Evolutionary conservation across 2,329 filamentous ascomycete species (phyloP), one percentile per base, ranked within the genome.

Genomic region (Exophiala bonariae): DNA sequence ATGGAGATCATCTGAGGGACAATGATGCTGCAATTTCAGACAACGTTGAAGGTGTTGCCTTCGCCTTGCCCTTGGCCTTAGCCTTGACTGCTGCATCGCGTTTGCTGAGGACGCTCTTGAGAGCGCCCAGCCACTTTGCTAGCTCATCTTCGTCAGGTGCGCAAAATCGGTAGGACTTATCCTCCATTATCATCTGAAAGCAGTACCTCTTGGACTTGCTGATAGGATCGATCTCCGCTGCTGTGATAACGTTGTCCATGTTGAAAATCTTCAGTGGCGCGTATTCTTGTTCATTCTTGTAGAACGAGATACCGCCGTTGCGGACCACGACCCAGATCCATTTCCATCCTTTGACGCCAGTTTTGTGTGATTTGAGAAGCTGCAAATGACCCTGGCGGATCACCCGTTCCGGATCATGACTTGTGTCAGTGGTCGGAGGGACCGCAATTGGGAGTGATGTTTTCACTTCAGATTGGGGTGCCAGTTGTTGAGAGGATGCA

Each of bases 211-310:
- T 96, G 58, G 83, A 93, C 62, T 80, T 86, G 61, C 87, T 92
- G 54, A 95, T 73, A 0, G 91, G 86, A 58, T 97, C 89, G 44
- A 96, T 89, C 62, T 97, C 93, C 17, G 96, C 91, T 1, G 89
- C 91, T 59, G 95, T 88, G 60, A 97, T 86, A 43, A 99, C 84
- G 44, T 78, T 82, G 7, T 81, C 75, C 59, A 97, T 81, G 3
- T 87, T 82, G 26, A 96, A 74, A 59, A 99, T 87, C 59, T 90
- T 85, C 52, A 87, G 78, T 1, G 91, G 89, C 10, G 87, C 85
- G 66, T 97, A 97, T 70, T 99, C 93, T 55, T 81, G 74, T 46
- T 95, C 88, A 63, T 95, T 86, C 68, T 96, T 96, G 76, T 99
- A 99, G 19, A 97, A 79, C 13, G 89, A 87, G 23, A 99, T 74